These are phyloP conservation scores for Phytopythium oedochilum DNA, from an alignment of 352 stramenopile genomes.

Conservation along the genomic window DNA sequence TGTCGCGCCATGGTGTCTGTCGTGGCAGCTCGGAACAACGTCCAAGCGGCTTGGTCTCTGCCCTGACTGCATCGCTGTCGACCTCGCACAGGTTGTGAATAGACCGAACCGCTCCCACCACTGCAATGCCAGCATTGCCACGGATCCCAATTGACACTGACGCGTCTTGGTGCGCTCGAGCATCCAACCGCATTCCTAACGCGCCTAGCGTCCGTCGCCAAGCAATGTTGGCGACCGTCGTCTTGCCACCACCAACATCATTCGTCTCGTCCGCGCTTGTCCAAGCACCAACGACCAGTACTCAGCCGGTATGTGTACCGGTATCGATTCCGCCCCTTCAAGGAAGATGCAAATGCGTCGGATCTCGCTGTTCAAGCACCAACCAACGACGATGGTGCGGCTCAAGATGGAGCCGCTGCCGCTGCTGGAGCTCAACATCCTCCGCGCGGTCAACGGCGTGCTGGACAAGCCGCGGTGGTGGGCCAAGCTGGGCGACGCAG, in stretches of 20 bases:
- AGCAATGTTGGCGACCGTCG: background rate
- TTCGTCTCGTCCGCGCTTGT: background rate
- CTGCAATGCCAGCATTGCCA: no score
- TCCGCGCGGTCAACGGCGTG: conserved; percentile 25
- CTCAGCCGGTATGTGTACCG: background rate
- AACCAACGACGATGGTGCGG: background rate
- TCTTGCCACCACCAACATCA: background rate
- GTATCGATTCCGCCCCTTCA: background rate
- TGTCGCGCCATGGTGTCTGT: background rate
- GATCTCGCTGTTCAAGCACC: no score
- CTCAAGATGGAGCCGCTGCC: conserved; percentile 12
- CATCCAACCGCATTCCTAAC: background rate
- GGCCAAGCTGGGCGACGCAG: conserved; percentile 25
- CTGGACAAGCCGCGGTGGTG: conserved; percentile 40
- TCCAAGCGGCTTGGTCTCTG: no score
- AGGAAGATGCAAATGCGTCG: no score
- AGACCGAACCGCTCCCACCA: no score
- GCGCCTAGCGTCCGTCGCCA: background rate
- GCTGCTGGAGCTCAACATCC: conserved; percentile 29
- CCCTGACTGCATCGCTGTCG: no score
- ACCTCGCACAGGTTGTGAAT: no score
- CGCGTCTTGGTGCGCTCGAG: no score
- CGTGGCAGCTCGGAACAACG: no score
- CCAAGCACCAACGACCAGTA: conserved; percentile 1
- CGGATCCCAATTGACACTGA: no score